These are phyloP conservation scores for Candida maesae DNA, from an alignment of 805 yeast species.

Conservation along the genomic window DNA sequence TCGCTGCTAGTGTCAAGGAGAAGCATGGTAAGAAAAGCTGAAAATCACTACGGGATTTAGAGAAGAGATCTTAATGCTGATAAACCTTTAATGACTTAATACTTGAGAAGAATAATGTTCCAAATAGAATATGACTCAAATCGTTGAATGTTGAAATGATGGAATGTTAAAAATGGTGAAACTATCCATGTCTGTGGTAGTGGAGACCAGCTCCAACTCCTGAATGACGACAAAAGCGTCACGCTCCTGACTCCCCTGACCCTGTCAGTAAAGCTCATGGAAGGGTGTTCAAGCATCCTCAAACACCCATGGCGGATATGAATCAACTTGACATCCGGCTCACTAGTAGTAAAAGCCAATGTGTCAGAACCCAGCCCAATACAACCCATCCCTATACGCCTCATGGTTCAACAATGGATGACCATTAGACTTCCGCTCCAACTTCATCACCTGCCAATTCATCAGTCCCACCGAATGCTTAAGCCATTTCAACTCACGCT, in stretches of 20 bases:
- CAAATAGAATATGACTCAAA: background rate
- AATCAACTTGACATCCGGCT: no score
- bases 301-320: no score
- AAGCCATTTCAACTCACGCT: constrained; percentile 20
- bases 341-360: background rate
- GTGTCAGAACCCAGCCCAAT: constrained; percentile 30
- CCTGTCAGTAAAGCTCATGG: no score
- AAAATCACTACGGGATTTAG: background rate
- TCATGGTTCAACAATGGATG: constrained; percentile 12
- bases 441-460: constrained; percentile 17
- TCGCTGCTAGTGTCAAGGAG: constrained; percentile 24
- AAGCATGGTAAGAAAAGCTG: constrained; percentile 18
- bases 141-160: no score
- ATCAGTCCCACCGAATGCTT: constrained; percentile 22
- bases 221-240: no score
- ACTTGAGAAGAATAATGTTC: no score
- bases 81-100: background rate
- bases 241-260: no score
- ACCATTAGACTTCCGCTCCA: constrained; percentile 11
- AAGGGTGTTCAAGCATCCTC: no score
- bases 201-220: no score
- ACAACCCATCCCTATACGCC: constrained; percentile 25
- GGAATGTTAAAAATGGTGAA: no score
- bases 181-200: no score
- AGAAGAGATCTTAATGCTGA: background rate